These are phyloP conservation scores for Linnemannia exigua DNA, from an alignment of 192 early-diverging fungal species.

Conservation along the genomic window DNA sequence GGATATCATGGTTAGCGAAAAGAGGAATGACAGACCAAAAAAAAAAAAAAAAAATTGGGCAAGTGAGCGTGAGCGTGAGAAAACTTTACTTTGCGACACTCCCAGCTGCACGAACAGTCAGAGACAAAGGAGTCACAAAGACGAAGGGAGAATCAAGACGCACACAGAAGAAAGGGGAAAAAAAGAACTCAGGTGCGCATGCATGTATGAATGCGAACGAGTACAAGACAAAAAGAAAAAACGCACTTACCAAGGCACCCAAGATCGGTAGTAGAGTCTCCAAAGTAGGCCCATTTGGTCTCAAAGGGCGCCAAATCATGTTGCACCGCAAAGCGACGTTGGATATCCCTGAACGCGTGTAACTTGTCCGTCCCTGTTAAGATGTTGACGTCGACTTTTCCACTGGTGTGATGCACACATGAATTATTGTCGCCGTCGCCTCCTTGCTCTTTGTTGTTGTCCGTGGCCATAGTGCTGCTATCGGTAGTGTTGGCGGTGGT, in stretches of 20 bases:
- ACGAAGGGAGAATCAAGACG: not conserved
- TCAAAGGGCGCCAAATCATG: conserved; percentile 21
- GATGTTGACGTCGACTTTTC: conserved; percentile 30
- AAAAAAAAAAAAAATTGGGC: conserved; percentile 3
- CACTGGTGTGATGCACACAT: conserved; percentile 17
- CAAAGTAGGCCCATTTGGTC: conserved; percentile 51
- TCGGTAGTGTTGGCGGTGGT: not conserved
- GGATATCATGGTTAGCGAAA: not conserved
- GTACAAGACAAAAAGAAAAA: not conserved
- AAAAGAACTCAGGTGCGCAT: not conserved
- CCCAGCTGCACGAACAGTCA: not conserved
- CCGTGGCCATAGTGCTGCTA: not conserved
- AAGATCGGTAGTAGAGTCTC: conserved; percentile 48
- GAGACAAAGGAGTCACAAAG: not conserved
- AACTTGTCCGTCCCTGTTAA: conserved; percentile 53
- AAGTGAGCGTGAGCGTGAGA: conserved; percentile 2
- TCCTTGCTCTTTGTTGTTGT: not conserved
- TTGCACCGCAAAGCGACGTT: conserved; percentile 30
- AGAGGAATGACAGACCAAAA: not conserved
- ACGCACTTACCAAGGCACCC: conserved; percentile 44
- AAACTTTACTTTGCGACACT: not conserved
- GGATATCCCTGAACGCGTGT: conserved; percentile 40
- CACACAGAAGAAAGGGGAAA: not conserved
- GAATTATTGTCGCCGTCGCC: not conserved
- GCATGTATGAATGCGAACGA: not conserved